Percentiles rank a stretch among this genome's conserved stretches.
Evolutionary conservation across 306 rosid genomes (phyloP).

Genomic region (Argentina anserina): DNA sequence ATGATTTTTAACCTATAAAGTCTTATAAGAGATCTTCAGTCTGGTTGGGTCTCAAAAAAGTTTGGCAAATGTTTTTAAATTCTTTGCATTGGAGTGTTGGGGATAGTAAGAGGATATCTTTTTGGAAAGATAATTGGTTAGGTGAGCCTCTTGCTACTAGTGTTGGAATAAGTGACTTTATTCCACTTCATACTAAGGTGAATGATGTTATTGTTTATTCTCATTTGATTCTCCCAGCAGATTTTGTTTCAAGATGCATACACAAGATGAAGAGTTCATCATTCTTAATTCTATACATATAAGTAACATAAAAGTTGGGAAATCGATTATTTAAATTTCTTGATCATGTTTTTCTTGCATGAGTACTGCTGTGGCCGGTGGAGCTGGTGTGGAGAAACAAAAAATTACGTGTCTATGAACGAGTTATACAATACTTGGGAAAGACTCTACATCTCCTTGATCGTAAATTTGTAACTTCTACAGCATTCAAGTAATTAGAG

Average conservation of each 20-base stretch:
- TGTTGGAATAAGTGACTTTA: too few relatives aligned
- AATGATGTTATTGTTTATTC: too few relatives aligned
- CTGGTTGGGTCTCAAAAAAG: too few relatives aligned
- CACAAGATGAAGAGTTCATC: not conserved
- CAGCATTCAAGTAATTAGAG: not conserved
- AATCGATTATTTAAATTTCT: not conserved
- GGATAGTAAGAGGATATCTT: too few relatives aligned
- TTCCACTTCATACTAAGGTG: too few relatives aligned
- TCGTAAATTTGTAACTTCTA: not conserved
- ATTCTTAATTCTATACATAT: not conserved
- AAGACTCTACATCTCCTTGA: not conserved
- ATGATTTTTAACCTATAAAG: too few relatives aligned
- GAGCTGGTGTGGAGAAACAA: conserved; percentile 1
- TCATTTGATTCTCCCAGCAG: too few relatives aligned
- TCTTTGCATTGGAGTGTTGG: too few relatives aligned
- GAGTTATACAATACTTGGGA: conserved; percentile 13
- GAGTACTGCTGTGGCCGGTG: conserved; percentile 13
- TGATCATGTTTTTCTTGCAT: conserved; percentile 40
- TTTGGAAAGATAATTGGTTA: too few relatives aligned
- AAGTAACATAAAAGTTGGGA: not conserved
- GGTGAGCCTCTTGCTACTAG: too few relatives aligned
- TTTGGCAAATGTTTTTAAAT: too few relatives aligned
- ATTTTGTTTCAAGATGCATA: not conserved
- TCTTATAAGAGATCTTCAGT: too few relatives aligned
- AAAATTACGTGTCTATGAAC: conserved; percentile 6